Conservation (phyloP, 2,329 filamentous ascomycete species). For the Verticillium nonalfalfae region DNA sequence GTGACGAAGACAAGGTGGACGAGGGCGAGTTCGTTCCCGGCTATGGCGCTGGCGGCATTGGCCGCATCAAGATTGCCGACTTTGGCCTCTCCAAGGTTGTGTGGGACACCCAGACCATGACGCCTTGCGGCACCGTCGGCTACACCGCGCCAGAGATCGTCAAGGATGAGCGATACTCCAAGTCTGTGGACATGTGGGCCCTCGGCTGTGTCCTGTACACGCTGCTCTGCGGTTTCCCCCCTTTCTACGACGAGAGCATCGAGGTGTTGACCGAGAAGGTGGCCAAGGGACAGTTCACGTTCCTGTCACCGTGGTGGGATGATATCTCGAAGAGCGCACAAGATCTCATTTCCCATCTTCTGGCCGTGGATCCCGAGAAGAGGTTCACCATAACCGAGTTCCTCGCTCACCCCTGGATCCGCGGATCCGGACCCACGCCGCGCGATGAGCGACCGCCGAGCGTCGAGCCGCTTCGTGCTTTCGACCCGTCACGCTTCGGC, state of each 20-base stretch:
- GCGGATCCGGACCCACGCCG: conserved; percentile 52
- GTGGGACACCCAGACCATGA: conserved; percentile 98
- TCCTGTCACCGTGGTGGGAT: conserved; percentile 98
- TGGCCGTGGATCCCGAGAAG: conserved; percentile 93
- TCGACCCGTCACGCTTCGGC: conserved; percentile 47
- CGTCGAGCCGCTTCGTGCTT: conserved; percentile 42
- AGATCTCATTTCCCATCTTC: conserved; percentile 85
- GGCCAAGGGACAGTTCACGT: conserved; percentile 92
- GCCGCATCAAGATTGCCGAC: conserved; percentile 93
- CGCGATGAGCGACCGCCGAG: conserved; percentile 52
- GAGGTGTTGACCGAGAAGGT: conserved; percentile 97
- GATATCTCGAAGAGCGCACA: conserved; percentile 94
- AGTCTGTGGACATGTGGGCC: conserved; percentile 99
- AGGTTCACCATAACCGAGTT: conserved; percentile 92
- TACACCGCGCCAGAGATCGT: conserved; percentile 98
- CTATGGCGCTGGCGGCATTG: conserved; percentile 82
- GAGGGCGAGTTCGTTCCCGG: conserved; percentile 89
- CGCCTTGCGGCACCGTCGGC: conserved; percentile 95
- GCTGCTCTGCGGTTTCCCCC: conserved; percentile 91
- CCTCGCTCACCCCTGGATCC: conserved; percentile 90
- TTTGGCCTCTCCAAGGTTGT: conserved; percentile 97
- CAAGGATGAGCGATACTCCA: conserved; percentile 97
- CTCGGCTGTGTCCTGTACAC: conserved; percentile 96
- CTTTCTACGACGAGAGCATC: conserved; percentile 98
- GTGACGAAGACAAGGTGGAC: conserved; percentile 95